Evolutionary conservation across 768 basidiomycete genomes (phyloP).

Genomic region (Sutorius australiensis): DNA sequence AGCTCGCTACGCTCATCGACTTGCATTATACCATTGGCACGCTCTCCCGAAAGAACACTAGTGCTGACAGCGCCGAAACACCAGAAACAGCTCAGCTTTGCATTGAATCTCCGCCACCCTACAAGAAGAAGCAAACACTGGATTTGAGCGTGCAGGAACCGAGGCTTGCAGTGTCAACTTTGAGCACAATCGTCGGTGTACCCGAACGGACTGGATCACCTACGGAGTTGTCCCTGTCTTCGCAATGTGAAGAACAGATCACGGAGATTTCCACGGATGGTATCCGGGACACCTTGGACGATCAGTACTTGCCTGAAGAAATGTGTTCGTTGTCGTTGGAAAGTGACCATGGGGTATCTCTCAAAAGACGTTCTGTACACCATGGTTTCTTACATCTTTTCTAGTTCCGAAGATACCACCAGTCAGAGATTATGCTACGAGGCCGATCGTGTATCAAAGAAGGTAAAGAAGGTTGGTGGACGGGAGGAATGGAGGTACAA

Average conservation of each 20-base stretch:
- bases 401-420: conserved; percentile 49
- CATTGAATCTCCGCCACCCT: conserved; percentile 21
- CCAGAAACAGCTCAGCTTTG: not conserved
- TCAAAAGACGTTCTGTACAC: no score
- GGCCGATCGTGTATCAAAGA: conserved; percentile 35
- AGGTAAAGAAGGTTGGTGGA: conserved; percentile 48
- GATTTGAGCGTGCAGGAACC: not conserved
- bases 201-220: not conserved
- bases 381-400: conserved; percentile 4
- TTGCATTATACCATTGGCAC: conserved; percentile 40
- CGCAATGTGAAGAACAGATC: conserved; percentile 6
- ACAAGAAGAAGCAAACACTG: conserved; percentile 4
- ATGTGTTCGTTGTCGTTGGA: conserved; percentile 19
- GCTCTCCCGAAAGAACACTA: conserved; percentile 6
- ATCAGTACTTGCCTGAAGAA: conserved; percentile 23
- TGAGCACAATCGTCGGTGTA: not conserved
- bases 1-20: conserved; percentile 47
- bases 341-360: conserved; percentile 35
- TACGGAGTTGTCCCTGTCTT: not conserved
- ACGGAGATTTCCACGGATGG: conserved; percentile 21
- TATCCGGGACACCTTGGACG: conserved; percentile 11
- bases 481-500: conserved; percentile 39
- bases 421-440: conserved; percentile 42
- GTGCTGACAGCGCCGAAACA: not conserved
- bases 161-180: not conserved